phyloP scores from a whole-genome alignment of 2,329 filamentous ascomycete species.

The Hirsutella rhossiliensis region DNA sequence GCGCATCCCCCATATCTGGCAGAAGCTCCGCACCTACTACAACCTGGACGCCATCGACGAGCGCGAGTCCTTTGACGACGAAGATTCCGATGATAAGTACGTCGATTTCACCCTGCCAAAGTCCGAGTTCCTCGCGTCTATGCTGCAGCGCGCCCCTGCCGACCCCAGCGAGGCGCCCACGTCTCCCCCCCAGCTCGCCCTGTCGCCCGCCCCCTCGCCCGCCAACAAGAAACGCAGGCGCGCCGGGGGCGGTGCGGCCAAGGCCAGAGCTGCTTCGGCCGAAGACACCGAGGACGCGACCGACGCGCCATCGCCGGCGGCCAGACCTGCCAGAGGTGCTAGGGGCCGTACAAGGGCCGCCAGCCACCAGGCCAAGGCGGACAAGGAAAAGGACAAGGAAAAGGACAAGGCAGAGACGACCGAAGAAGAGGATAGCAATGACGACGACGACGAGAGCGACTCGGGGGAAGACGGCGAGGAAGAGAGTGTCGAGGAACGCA shows the following conservation, averaged over 20 bases:
- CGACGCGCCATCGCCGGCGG: slow-evolving; percentile 22
- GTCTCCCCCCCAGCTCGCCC: slow-evolving; percentile 33
- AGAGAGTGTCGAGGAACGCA: slow-evolving; percentile 22
- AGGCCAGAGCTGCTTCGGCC: slow-evolving; percentile 27
- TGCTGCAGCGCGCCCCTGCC: slow-evolving; percentile 31
- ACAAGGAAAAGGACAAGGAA: slow-evolving; percentile 6
- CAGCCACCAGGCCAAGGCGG: slow-evolving; percentile 23
- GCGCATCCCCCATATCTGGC: slow-evolving; percentile 83
- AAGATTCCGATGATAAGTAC: slow-evolving; percentile 47
- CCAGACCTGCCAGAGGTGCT: slow-evolving; percentile 28
- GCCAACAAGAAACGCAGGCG: slow-evolving; percentile 34
- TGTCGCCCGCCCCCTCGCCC: slow-evolving; percentile 19
- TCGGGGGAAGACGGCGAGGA: slow-evolving; percentile 20
- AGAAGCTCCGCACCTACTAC: slow-evolving; percentile 72
- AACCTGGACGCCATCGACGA: slow-evolving; percentile 80
- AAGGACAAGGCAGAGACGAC: slow-evolving; percentile 17
- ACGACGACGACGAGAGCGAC: slow-evolving; percentile 22
- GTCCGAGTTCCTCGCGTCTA: slow-evolving; percentile 31
- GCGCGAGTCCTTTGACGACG: slow-evolving; percentile 57
- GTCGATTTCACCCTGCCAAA: slow-evolving; percentile 52
- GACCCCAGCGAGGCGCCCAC: slow-evolving; percentile 34
- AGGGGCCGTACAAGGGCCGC: slow-evolving; percentile 31
- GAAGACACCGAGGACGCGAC: slow-evolving; percentile 36
- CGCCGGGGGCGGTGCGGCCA: slow-evolving; percentile 18
- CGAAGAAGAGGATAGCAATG: slow-evolving; percentile 23